Evolutionary conservation across 768 basidiomycete genomes (phyloP), one percentile per base, ranked within the genome.

Genomic region (Tephrocybe sp.): DNA sequence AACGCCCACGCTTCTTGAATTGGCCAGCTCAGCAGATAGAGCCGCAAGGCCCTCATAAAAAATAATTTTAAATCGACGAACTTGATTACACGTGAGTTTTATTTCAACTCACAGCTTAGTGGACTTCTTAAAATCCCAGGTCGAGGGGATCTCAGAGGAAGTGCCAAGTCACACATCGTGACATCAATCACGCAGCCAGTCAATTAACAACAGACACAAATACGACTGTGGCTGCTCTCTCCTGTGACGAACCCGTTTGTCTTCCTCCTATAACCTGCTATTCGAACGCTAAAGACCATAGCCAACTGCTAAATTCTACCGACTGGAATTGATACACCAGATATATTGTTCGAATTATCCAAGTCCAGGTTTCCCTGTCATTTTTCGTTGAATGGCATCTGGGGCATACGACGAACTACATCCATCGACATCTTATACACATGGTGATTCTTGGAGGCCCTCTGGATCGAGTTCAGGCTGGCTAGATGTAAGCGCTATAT

Each of bases 401-500:
- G 68, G 69, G 53, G 65, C 67, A 55, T 76, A 74, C 62, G 71
- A 73, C 60, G 59, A 63, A 49, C 60, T 66, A 43, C 66, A 66
- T 44, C 48, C 64, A 55, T 56, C 71, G 53, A 55, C 72, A 42
- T 56, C 62, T 35, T 67, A 66, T 45, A 60, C 57, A 31, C 63
- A 65, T 34, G 63, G 65, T 40, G 68, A 66, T 33, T 59, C 68
- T 33, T 64, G 74, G 59, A 67, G 70, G 53, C 42, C 68, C 33
- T 68, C 71, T 14, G 65, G 62, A 43, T 54, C 49, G 5, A 56
- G 62, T 23, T 48, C 63, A 39, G 45, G 53, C 66, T 43, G 59
- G 60, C 30, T 76, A 72, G 72, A 78, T 58, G 76, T 79, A 51
- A 63, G 77, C 66, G 50, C 4, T 13, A 23, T 35, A 33, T 17